Base-by-base conservation (phyloP, 1,284 basidiomycete genomes). In the Cerioporus squamosus region DNA sequence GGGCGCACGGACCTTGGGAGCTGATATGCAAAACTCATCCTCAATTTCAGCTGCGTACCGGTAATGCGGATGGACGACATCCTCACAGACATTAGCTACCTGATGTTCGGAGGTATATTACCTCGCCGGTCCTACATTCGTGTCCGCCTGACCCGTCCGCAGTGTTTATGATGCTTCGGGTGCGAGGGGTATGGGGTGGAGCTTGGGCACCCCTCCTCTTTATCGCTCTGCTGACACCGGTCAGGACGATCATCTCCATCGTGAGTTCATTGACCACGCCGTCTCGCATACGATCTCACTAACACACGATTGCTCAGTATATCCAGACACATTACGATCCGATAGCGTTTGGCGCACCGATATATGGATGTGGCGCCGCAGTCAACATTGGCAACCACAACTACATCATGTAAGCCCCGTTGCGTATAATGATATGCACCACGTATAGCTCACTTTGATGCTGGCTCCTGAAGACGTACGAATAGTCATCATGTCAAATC, bases 361-460 rank as follows among this genome's bases (percentile, higher is more conserved):
- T 67, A 9, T 67, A 58, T n/a, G 65, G 65, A 9, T 67, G 65
- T 50, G 65, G 65, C 1, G 59, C 59, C 2, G 14, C 20, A 1
- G 60, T 38, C 15, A 22, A 52, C 17, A 5, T 57, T 1, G 38
- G 38, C 15, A n/a, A 9, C n/a, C 9, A 2, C 15, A 5, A 17
- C 2, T 24, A 59, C 2, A 33, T 47, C 20, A 26, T 17, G 57
- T 57, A 49, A 51, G 61, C 49, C 33, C 33, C 26, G 9, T 29
- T 29, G 26, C 9, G 26, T 9, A 29, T 29, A 9, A 29, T n/a
- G n/a, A n/a, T n/a, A n/a, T n/a, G n/a, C n/a, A n/a, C n/a, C n/a
- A n/a, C n/a, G n/a, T n/a, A n/a, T n/a, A n/a, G n/a, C n/a, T n/a
- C n/a, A n/a, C n/a, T n/a, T n/a, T n/a, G n/a, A n/a, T n/a, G n/a